A percentile compares a stretch with the other conserved stretches of the same genome.
phyloP scores from a whole-genome alignment of 2,329 filamentous ascomycete genomes.

The Neonectria punicea region DNA sequence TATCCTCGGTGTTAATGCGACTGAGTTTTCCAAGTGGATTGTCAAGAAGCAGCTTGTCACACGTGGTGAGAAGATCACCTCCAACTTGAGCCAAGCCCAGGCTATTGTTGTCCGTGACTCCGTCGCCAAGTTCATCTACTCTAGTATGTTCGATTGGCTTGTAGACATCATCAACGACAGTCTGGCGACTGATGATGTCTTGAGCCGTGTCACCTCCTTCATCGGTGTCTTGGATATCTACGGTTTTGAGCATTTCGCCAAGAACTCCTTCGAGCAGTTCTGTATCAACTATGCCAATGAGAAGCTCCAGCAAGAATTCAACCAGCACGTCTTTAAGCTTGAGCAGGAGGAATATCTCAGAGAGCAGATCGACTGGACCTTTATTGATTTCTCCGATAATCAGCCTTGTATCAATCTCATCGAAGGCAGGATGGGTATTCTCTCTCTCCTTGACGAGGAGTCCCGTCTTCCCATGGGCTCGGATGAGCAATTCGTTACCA shows the following conservation, averaged over 20 bases:
- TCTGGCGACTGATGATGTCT: slow-evolving; percentile 87
- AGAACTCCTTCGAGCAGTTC: slow-evolving; percentile 99
- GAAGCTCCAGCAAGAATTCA: slow-evolving; percentile 99
- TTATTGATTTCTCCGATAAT: slow-evolving; percentile 99
- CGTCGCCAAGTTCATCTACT: slow-evolving; percentile 98
- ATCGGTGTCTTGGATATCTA: slow-evolving; percentile 99
- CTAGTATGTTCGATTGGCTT: slow-evolving; percentile 97
- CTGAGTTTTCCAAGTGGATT: slow-evolving; percentile 95
- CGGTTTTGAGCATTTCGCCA: slow-evolving; percentile 98
- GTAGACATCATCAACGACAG: slow-evolving; percentile 96
- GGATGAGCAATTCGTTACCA: slow-evolving; percentile 95
- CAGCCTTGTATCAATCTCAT: slow-evolving; percentile 99
- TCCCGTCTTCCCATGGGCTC: slow-evolving; percentile 96
- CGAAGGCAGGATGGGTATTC: slow-evolving; percentile 93
- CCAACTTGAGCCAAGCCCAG: slow-evolving; percentile 92
- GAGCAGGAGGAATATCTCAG: slow-evolving; percentile 98
- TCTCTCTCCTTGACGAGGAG: slow-evolving; percentile 94
- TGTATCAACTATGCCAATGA: slow-evolving; percentile 99
- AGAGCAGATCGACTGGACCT: slow-evolving; percentile 98
- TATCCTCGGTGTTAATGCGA: slow-evolving; percentile 86
- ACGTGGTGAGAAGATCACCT: slow-evolving; percentile 96
- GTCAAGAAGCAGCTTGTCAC: slow-evolving; percentile 99
- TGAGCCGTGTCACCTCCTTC: slow-evolving; percentile 85
- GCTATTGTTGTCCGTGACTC: slow-evolving; percentile 95
- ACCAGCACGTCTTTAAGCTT: slow-evolving; percentile 98